phyloP scores from a whole-genome alignment of 306 rosid genomes.

The Dicorynia guianensis region DNA sequence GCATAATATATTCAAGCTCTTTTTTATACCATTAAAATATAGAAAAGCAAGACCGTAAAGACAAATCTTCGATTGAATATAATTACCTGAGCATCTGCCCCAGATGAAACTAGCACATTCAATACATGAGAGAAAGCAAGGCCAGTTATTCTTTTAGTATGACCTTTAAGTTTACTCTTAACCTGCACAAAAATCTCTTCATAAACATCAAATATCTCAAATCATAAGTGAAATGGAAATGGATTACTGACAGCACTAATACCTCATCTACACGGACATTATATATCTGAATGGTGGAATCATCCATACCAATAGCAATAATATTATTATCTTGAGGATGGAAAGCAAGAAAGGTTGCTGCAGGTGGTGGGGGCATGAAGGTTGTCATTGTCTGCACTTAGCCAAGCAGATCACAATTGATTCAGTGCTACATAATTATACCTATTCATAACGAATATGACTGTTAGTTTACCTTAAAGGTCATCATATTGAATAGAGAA shows the following conservation, averaged over 20 bases:
- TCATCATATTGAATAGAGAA: slow-evolving; percentile 92
- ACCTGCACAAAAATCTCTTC: slow-evolving; percentile 62
- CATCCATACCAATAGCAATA: slow-evolving; percentile 98
- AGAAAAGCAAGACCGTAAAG: slow-evolving; percentile 17
- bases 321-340: slow-evolving; percentile 97
- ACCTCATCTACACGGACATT: slow-evolving; percentile 98
- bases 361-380: slow-evolving; percentile 99
- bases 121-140: slow-evolving; percentile 90
- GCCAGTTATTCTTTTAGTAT: slow-evolving; percentile 94
- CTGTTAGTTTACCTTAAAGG: slow-evolving; percentile 73
- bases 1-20: not conserved
- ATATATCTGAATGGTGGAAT: slow-evolving; percentile 93
- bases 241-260: slow-evolving; percentile 32
- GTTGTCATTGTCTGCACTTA: slow-evolving; percentile 92
- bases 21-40: slow-evolving; percentile 10
- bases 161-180: slow-evolving; percentile 97
- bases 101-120: slow-evolving; percentile 89
- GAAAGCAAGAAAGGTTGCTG: slow-evolving; percentile 96
- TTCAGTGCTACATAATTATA: slow-evolving; percentile 37
- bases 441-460: slow-evolving; percentile 19
- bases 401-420: slow-evolving; percentile 47
- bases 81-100: slow-evolving; percentile 96
- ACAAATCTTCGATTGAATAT: slow-evolving; percentile 19
- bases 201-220: slow-evolving; percentile 38
- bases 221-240: slow-evolving; percentile 30